These are phyloP conservation scores for Sporothrix brasiliensis DNA, from an alignment of 2,329 filamentous ascomycete genomes.

Conservation along the genomic window DNA sequence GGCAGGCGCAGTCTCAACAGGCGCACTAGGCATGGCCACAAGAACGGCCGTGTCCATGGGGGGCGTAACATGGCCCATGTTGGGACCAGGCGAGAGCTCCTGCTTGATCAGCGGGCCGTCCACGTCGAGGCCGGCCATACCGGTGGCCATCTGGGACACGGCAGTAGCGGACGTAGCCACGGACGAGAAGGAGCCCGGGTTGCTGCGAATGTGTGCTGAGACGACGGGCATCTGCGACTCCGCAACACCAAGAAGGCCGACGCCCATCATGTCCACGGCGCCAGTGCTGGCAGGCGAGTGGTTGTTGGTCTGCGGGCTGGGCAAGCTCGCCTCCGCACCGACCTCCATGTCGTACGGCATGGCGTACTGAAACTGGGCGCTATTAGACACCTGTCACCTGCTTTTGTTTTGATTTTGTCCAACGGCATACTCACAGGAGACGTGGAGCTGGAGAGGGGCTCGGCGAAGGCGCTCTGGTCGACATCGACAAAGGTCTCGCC, in stretches of 20 bases:
- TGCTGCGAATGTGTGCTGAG: neutral
- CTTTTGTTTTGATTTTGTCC: too few species aligned
- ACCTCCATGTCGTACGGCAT: neutral
- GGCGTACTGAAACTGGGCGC: neutral
- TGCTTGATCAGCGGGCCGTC: slow-evolving; percentile 2
- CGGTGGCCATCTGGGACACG: neutral
- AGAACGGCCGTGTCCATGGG: neutral
- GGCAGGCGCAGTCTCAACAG: neutral
- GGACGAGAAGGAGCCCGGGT: slow-evolving; percentile 4
- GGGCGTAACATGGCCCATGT: neutral
- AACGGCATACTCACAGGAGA: slow-evolving; percentile 14
- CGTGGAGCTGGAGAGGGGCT: neutral
- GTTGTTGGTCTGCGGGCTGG: neutral
- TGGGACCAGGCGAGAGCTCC: neutral
- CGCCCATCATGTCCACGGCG: neutral
- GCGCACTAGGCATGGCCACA: neutral
- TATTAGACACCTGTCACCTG: neutral
- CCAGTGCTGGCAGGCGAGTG: neutral
- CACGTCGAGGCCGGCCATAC: neutral
- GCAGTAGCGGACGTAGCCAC: slow-evolving; percentile 3
- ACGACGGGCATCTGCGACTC: neutral
- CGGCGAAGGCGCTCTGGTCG: neutral
- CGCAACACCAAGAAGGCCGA: neutral
- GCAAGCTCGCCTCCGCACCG: neutral
- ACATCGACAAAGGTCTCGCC: neutral